Conservation (phyloP, 345 rosid genomes). For the Ricinus communis region DNA sequence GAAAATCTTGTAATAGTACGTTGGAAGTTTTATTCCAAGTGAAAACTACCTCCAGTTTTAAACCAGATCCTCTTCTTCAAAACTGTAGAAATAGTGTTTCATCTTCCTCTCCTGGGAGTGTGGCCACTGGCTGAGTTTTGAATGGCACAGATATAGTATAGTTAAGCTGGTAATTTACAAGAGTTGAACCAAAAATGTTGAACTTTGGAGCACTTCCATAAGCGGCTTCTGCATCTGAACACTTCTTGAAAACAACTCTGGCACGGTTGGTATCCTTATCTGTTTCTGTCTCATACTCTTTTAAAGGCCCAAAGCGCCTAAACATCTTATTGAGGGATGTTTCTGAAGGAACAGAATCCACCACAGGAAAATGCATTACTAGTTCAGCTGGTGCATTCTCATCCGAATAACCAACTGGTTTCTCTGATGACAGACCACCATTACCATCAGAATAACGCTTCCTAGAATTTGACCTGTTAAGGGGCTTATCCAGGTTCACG, state of each 20-base stretch:
- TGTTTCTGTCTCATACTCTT: constrained; percentile 69
- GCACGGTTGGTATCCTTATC: constrained; percentile 73
- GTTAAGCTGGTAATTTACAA: constrained; percentile 79
- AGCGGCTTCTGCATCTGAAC: constrained; percentile 79
- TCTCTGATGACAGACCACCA: constrained; percentile 36
- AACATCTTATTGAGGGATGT: constrained; percentile 77
- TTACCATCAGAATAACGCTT: constrained; percentile 58
- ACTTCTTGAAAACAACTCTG: constrained; percentile 78
- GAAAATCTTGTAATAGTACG: not conserved
- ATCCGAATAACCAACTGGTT: constrained; percentile 50
- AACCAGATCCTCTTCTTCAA: constrained; percentile 21
- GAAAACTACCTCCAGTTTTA: constrained; percentile 34
- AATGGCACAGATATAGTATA: constrained; percentile 54
- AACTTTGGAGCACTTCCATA: constrained; percentile 71
- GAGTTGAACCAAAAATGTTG: constrained; percentile 65
- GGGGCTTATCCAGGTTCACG: constrained; percentile 49
- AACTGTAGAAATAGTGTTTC: constrained; percentile 29
- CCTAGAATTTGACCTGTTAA: constrained; percentile 56
- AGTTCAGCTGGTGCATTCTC: constrained; percentile 76
- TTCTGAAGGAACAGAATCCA: constrained; percentile 69
- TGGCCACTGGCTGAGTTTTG: constrained; percentile 31
- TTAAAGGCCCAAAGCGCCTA: constrained; percentile 73
- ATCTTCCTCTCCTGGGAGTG: constrained; percentile 24
- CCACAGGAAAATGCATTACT: constrained; percentile 68
- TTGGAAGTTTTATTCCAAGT: not conserved